Base-by-base conservation (phyloP, 2,329 filamentous ascomycete species). In the Pestalotiopsis sp. region DNA sequence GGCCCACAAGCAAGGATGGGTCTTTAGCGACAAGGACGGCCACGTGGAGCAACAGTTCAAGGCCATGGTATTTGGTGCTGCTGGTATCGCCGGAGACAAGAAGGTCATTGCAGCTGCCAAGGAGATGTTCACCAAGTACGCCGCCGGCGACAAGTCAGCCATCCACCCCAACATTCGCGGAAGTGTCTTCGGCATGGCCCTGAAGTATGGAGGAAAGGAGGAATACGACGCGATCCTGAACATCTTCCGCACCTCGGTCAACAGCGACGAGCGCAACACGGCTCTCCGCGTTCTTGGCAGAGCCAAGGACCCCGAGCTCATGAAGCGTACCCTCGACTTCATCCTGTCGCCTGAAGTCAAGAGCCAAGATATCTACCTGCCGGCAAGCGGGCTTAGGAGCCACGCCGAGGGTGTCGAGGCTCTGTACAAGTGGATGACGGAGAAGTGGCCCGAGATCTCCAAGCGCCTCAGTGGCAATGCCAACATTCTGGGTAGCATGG, bases 41-140 rank as follows among this genome's bases (percentile, higher is more conserved):
- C 95, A 98, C 78, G 91, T 98, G 73, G 87, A 95, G 79, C 94
- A 97, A 80, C 95, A 98, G 79, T 97, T 97, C 87, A 98, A 98
- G 85, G 91, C 90, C 14, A 88, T 98, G 78, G 88, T 98, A 79
- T 98, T 98, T 78, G 92, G 93, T 70, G 89, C 87, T 73, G 94
- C 95, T 65, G 95, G 95, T 68, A 84, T 93, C 73, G 88, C 91
- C 60, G 94, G 94, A 41, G 95, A 98, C 75, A 84, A 94, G 75
- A 85, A 87, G 73, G 89, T 97, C 70, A 89, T 95, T 77, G 86
- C 90, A 64, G 93, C 94, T 7, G 92, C 94, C 7, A 92, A 94
- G 81, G 93, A 95, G 36, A 97, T 98, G 92, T 97, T 98, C 79
- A 86, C 87, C 77, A 94, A 93, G 79, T 97, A 94, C 79, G 89